Base-by-base conservation (phyloP, 306 rosid species). In the Corylus heterophylla region DNA sequence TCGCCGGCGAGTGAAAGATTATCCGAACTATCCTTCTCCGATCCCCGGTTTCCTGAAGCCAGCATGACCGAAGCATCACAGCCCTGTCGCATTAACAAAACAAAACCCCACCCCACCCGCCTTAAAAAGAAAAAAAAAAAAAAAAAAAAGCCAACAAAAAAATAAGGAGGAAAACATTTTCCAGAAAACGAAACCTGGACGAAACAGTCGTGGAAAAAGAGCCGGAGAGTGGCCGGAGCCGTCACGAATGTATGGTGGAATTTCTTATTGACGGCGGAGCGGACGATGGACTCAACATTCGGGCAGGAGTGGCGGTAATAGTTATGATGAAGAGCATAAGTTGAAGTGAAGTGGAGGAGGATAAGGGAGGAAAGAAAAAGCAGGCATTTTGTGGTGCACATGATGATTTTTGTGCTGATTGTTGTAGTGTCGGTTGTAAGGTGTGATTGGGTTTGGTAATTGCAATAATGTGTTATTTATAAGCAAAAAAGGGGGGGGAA, bases 121-220 rank as follows among this genome's bases (percentile, higher is more conserved):
- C 51, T 45, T 6, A 25, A 11, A 37, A 17, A 56, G 22, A 7
- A 52, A 1, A 18, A 18, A 48, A 12, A 58, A 37, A 25, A 37
- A 2, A 69, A 16, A 14, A 17, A 11, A 50, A 17, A 20, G 35
- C 52, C 37, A 9, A 1, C 9, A 12, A 64, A 42, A 9, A 74
- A 58, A 11, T 55, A 22, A 8, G 14, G 2, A 3, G 55, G 56
- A 56, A 74, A 31, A 31, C 35, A 3, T 2, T 31, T 31, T 31
- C 25, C 25, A 22, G 25, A 22, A 22, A 22, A 22, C 25, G 25
- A 22, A 22, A 92, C 98, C 92, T 86, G 80, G 48, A 94, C 85
- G 25, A 94, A 94, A 49, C 98, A 94, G 66, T 94, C 98, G 68
- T 92, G 98, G 85, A 94, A 94, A 83, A 92, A 92, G 61, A 92